Evolutionary conservation across 352 stramenopile species (phyloP), one percentile per base, ranked within the genome.

Genomic region (Pythium aquatile): DNA sequence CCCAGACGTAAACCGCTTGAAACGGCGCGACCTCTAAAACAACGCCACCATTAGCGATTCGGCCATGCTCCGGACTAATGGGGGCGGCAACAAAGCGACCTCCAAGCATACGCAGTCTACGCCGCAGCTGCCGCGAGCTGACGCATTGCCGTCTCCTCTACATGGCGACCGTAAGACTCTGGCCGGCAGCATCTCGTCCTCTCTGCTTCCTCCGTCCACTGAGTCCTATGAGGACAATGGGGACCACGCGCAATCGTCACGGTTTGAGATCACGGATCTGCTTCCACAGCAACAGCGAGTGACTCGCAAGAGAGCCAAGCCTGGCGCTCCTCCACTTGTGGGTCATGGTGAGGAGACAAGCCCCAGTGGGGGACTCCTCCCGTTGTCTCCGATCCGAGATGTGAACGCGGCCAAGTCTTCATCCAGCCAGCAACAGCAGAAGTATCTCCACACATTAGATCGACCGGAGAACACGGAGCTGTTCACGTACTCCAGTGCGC

Each of bases 401-500:
- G 37, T 13, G 8, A 51, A 37, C 16, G 37, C 16, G 39, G n/a
- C 16, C 55, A 46, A 51, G 32, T 37, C 3, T 5, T 28, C 17
- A 3, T 28, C 24, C 10, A 37, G 13, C 29, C 56, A 55, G 24
- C 29, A 63, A 16, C 56, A 55, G 29, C 47, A 59, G 33, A 48
- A 65, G 16, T 90, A 87, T 55, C 55, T 84, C 0, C 60, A 75
- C 1, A 48, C 61, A 0, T 56, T 90, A 3, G 70, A 86, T 0
- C 56, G 63, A 5, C 72, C 83, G 1, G 81, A 92, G 59, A 89
- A 83, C 56, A 75, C 80, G 0, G 79, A 90, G 57, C 56, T 92
- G 10, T 92, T 92, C 52, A 62, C 78, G 7, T 92, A 92, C 46
- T 66, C 79, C 3, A 92, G 82, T 55, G 68, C 83, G 6, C 59